phyloP scores from a whole-genome alignment of 2,329 filamentous ascomycete species.

The Penicillium olsonii region DNA sequence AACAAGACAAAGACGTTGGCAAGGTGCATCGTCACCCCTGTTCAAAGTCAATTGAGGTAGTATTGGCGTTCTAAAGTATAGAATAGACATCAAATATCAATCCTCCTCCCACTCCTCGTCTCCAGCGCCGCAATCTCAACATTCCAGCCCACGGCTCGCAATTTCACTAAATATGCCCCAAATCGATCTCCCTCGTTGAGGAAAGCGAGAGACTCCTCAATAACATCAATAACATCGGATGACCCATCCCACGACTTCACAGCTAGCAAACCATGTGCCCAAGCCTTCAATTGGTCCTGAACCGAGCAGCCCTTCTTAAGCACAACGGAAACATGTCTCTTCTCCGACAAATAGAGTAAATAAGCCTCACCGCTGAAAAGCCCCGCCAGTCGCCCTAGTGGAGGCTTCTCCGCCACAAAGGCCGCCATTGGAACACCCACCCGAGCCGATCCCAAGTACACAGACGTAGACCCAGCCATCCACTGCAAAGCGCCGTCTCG shows the following conservation, averaged over 20 bases:
- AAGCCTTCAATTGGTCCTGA: slow-evolving; percentile 59
- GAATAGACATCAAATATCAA: slow-evolving; percentile 18
- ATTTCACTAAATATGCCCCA: slow-evolving; percentile 42
- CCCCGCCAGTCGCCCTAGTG: slow-evolving; percentile 52
- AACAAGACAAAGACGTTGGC: background rate
- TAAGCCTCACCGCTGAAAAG: slow-evolving; percentile 58
- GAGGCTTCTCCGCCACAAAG: slow-evolving; percentile 35
- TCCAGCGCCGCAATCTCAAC: slow-evolving; percentile 65
- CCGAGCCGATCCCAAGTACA: slow-evolving; percentile 52
- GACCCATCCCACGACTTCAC: slow-evolving; percentile 31
- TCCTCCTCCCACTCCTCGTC: slow-evolving; percentile 56
- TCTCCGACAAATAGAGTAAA: slow-evolving; percentile 57
- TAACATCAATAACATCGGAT: slow-evolving; percentile 31
- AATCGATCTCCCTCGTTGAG: slow-evolving; percentile 47
- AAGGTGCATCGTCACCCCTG: background rate
- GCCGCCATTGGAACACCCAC: slow-evolving; percentile 54
- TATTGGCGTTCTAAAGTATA: background rate
- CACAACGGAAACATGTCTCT: slow-evolving; percentile 57
- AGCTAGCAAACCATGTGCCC: slow-evolving; percentile 61
- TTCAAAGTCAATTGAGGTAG: background rate
- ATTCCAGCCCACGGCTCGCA: slow-evolving; percentile 65
- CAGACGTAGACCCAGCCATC: slow-evolving; percentile 30
- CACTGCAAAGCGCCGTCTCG: slow-evolving; percentile 67
- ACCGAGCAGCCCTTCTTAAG: slow-evolving; percentile 61
- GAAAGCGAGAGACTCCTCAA: slow-evolving; percentile 46